Percentiles rank a stretch among this genome's conserved stretches.
Evolutionary conservation across 768 basidiomycete genomes (phyloP).

Genomic region (Phylloporus sp.): DNA sequence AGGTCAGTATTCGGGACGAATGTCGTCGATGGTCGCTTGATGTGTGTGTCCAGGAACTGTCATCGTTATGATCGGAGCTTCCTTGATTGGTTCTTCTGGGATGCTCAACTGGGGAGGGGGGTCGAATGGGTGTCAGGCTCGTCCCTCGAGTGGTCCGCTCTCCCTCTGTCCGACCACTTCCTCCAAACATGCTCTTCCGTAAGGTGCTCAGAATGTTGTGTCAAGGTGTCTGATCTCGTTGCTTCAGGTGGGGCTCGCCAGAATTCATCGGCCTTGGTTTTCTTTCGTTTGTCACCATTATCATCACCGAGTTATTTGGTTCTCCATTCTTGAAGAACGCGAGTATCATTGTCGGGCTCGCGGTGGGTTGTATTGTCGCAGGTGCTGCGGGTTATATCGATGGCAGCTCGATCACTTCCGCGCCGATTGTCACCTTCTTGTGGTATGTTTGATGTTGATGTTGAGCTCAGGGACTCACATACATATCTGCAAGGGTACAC

Average conservation of each 20-base stretch:
- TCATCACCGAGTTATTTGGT: conserved; percentile 79
- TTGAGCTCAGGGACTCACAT: neutral
- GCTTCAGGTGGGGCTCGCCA: conserved; percentile 67
- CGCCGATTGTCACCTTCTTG: conserved; percentile 78
- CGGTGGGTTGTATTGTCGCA: conserved; percentile 77
- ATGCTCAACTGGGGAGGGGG: conserved; percentile 84
- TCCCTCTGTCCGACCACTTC: conserved; percentile 65
- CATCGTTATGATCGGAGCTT: conserved; percentile 75
- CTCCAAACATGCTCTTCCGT: conserved; percentile 68
- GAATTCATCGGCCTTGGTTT: conserved; percentile 87
- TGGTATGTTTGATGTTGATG: conserved; percentile 40
- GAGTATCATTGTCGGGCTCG: conserved; percentile 70
- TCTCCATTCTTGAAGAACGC: conserved; percentile 82
- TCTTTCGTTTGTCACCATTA: conserved; percentile 71
- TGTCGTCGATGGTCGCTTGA: neutral
- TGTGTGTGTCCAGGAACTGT: conserved; percentile 52
- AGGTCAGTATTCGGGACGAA: conserved; percentile 31
- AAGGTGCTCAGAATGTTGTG: conserved; percentile 16
- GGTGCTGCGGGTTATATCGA: conserved; percentile 79
- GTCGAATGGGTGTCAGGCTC: conserved; percentile 60
- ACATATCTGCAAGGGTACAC: conserved; percentile 48
- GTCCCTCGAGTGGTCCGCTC: conserved; percentile 66
- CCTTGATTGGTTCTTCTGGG: conserved; percentile 70
- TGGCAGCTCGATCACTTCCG: conserved; percentile 54
- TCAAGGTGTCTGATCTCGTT: neutral